Conservation (phyloP, 2,329 filamentous ascomycete genomes). For the Paramyrothecium sp. region DNA sequence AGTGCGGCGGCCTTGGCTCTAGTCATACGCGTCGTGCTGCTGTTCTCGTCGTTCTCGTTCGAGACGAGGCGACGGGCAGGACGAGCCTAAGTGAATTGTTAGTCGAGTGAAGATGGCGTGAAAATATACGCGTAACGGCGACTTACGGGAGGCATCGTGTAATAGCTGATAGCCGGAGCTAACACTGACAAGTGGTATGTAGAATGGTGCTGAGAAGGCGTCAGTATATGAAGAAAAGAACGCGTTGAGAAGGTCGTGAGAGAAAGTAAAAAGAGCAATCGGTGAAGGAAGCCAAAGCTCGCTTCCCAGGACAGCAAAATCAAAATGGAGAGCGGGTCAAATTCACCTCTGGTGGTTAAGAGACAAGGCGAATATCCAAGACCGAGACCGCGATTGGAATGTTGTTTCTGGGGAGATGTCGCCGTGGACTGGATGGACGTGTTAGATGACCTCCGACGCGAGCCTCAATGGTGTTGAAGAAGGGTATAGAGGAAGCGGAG, state of each 20-base stretch:
- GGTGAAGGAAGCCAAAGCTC: neutral
- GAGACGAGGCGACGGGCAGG: constrained; percentile 71
- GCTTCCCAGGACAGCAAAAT: constrained; percentile 26
- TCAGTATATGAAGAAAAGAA: constrained; percentile 5
- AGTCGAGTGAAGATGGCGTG: constrained; percentile 5
- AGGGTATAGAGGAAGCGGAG: constrained; percentile 10
- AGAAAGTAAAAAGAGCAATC: constrained; percentile 4
- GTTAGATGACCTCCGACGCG: constrained; percentile 18
- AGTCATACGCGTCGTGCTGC: constrained; percentile 77
- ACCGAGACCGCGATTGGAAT: constrained; percentile 35
- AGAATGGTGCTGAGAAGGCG: constrained; percentile 11
- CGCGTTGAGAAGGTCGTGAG: constrained; percentile 19
- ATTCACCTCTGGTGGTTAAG: constrained; percentile 33
- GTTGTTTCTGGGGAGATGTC: constrained; percentile 25
- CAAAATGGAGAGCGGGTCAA: constrained; percentile 11
- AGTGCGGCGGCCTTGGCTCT: constrained; percentile 85
- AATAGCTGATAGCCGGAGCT: constrained; percentile 18
- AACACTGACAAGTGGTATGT: constrained; percentile 14
- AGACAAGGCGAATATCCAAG: constrained; percentile 20
- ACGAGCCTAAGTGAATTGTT: constrained; percentile 52
- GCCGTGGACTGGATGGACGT: constrained; percentile 22
- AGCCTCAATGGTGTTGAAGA: neutral
- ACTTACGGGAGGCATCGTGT: constrained; percentile 36
- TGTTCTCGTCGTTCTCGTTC: constrained; percentile 96
- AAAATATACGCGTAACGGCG: constrained; percentile 10